Percentiles rank a stretch among this genome's conserved stretches.
Conservation (phyloP, 768 basidiomycete genomes). For the Trametes elegans region DNA sequence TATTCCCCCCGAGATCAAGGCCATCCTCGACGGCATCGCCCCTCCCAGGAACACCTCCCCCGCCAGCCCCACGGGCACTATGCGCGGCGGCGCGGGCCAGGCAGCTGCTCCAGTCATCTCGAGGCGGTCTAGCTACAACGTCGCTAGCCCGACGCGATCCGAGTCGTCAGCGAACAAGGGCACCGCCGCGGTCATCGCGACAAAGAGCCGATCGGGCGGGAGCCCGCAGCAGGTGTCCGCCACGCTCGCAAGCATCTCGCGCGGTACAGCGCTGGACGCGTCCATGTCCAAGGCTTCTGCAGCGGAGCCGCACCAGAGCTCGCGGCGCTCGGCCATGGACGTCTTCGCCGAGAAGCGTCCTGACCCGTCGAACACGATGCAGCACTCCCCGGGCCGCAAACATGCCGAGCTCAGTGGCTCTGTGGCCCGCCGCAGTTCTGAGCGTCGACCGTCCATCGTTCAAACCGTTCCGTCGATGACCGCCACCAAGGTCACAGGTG, state of each 20-base stretch:
- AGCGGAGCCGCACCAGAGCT: conserved; percentile 42
- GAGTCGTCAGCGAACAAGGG: conserved; percentile 21
- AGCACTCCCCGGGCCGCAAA: conserved; percentile 56
- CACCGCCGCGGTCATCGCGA: conserved; percentile 32
- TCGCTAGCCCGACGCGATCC: conserved; percentile 21
- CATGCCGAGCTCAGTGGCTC: conserved; percentile 53
- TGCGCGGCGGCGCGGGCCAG: conserved; percentile 14
- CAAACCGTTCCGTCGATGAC: conserved; percentile 34
- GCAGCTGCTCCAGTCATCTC: conserved; percentile 25
- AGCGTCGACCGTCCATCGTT: conserved; percentile 46
- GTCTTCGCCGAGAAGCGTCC: conserved; percentile 46
- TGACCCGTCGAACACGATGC: conserved; percentile 51
- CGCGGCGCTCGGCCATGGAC: conserved; percentile 48
- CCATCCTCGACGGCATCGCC: conserved; percentile 51
- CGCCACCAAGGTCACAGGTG: conserved; percentile 38
- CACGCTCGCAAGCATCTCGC: conserved; percentile 39
- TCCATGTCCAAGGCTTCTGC: conserved; percentile 39
- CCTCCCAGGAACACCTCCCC: conserved; percentile 34
- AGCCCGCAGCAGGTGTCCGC: conserved; percentile 50
- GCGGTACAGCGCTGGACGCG: conserved; percentile 37
- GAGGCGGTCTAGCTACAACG: conserved; percentile 25
- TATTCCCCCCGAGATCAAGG: conserved; percentile 71
- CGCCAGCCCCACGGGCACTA: conserved; percentile 15
- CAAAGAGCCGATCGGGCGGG: conserved; percentile 49
- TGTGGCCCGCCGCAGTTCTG: conserved; percentile 44